Evolutionary conservation across 768 basidiomycete species (phyloP).

Genomic region (Ramaria sp.): DNA sequence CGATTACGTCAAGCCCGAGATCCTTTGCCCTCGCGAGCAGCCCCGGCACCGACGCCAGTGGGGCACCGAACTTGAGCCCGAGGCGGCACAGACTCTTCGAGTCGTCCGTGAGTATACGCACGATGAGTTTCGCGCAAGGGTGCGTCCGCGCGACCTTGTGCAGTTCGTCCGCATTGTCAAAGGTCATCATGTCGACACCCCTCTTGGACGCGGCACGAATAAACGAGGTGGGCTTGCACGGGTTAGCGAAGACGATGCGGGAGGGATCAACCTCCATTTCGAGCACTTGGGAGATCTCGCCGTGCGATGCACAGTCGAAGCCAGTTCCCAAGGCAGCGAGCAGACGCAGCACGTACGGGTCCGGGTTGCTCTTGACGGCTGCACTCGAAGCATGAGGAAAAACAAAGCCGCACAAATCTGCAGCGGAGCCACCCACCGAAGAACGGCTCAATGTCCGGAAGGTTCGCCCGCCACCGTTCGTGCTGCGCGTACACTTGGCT

Average conservation of each 20-base stretch:
- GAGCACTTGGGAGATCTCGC: conserved; percentile 80
- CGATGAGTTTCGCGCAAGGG: conserved; percentile 73
- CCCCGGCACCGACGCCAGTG: conserved; percentile 65
- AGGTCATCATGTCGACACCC: conserved; percentile 91
- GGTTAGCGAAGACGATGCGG: conserved; percentile 95
- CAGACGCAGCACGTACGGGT: conserved; percentile 85
- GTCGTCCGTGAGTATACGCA: conserved; percentile 98
- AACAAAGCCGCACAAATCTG: conserved; percentile 18
- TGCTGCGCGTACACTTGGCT: conserved; percentile 79
- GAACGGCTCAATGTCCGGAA: conserved; percentile 86
- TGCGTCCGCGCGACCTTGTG: conserved; percentile 81
- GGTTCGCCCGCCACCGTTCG: conserved; percentile 62
- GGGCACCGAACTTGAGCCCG: conserved; percentile 94
- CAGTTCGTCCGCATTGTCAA: conserved; percentile 95
- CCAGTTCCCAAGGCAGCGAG: conserved; percentile 84
- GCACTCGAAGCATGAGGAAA: conserved; percentile 13
- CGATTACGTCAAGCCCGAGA: conserved; percentile 75
- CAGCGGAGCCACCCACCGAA: conserved; percentile 56
- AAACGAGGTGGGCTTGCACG: conserved; percentile 94
- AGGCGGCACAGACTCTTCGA: conserved; percentile 89
- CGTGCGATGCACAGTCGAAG: conserved; percentile 95
- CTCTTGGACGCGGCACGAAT: conserved; percentile 71
- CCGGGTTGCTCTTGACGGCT: conserved; percentile 99
- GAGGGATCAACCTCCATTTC: conserved; percentile 66
- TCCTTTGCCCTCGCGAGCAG: conserved; percentile 73